Evolutionary conservation across 1,139 yeast genomes (phyloP).

Genomic region (Candida gigantensis): DNA sequence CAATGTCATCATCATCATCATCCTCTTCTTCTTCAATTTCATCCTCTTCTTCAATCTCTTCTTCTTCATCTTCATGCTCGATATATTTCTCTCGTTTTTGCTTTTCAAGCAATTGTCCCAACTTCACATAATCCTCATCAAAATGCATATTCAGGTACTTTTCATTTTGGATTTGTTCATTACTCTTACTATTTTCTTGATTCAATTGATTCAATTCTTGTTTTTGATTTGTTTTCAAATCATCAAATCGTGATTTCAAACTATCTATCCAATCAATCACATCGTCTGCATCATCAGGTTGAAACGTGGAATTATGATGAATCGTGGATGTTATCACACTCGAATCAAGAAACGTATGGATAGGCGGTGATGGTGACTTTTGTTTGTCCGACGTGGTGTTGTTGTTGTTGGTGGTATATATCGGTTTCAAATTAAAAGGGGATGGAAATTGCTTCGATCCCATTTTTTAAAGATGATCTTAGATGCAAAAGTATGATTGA

Average conservation of each 20-base stretch:
- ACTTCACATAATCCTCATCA: constrained; percentile 43
- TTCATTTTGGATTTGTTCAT: constrained; percentile 16
- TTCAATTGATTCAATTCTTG: constrained; percentile 26
- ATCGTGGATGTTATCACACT: background rate
- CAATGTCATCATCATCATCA: constrained; percentile 10
- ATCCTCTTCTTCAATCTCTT: background rate
- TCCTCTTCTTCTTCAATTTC: constrained; percentile 9
- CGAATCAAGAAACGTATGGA: background rate
- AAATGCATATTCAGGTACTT: constrained; percentile 30
- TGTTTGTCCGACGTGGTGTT: background rate
- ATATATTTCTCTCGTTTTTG: constrained; percentile 17
- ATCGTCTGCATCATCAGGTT: constrained; percentile 26
- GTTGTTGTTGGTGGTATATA: constrained; percentile 4
- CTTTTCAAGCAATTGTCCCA: constrained; percentile 30
- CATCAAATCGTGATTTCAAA: constrained; percentile 38
- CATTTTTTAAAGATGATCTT: no score
- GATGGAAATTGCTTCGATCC: constrained; percentile 22
- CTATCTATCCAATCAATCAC: constrained; percentile 56
- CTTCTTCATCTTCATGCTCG: constrained; percentile 10
- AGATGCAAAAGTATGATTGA: no score
- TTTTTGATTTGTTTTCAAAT: constrained; percentile 32
- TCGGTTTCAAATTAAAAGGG: constrained; percentile 16
- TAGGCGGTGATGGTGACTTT: background rate
- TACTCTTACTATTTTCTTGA: constrained; percentile 3
- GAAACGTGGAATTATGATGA: background rate